Evolutionary conservation across 345 rosid species (phyloP).

Genomic region (Moricandia moricandioides): DNA sequence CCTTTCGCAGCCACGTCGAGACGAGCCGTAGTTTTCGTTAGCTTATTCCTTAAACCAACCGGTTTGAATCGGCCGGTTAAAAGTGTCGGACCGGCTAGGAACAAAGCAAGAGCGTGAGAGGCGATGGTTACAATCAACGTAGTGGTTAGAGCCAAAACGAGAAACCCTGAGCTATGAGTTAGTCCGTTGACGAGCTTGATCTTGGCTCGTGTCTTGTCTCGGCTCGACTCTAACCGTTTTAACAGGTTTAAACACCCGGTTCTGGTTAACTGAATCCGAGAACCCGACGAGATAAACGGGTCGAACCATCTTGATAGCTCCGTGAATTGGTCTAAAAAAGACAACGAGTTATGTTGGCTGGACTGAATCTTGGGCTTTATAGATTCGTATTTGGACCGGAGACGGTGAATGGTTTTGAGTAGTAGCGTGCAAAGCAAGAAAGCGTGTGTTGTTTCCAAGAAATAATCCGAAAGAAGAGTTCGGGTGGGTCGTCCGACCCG

Average conservation of each 20-base stretch:
- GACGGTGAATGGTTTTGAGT: slow-evolving; percentile 48
- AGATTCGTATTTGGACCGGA: slow-evolving; percentile 41
- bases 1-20: slow-evolving; percentile 81
- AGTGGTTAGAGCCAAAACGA: slow-evolving; percentile 60
- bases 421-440: slow-evolving; percentile 53
- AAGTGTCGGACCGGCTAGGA: slow-evolving; percentile 61
- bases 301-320: slow-evolving; percentile 36
- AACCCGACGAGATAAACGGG: slow-evolving; percentile 37
- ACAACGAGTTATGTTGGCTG: neutral
- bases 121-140: slow-evolving; percentile 55
- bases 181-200: slow-evolving; percentile 37
- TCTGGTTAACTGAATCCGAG: slow-evolving; percentile 42
- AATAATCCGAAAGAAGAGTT: slow-evolving; percentile 52
- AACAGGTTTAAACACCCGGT: slow-evolving; percentile 42
- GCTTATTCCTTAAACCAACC: slow-evolving; percentile 41
- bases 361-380: slow-evolving; percentile 35
- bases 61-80: slow-evolving; percentile 40
- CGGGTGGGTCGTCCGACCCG: slow-evolving; percentile 29
- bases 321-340: slow-evolving; percentile 15
- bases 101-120: slow-evolving; percentile 65
- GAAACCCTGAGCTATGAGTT: slow-evolving; percentile 55
- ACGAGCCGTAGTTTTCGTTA: slow-evolving; percentile 43
- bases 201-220: slow-evolving; percentile 49
- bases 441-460: slow-evolving; percentile 57
- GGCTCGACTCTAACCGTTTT: slow-evolving; percentile 53